These are phyloP conservation scores for Penicillium paxilli DNA, from an alignment of 495 filamentous ascomycete species.

Conservation along the genomic window DNA sequence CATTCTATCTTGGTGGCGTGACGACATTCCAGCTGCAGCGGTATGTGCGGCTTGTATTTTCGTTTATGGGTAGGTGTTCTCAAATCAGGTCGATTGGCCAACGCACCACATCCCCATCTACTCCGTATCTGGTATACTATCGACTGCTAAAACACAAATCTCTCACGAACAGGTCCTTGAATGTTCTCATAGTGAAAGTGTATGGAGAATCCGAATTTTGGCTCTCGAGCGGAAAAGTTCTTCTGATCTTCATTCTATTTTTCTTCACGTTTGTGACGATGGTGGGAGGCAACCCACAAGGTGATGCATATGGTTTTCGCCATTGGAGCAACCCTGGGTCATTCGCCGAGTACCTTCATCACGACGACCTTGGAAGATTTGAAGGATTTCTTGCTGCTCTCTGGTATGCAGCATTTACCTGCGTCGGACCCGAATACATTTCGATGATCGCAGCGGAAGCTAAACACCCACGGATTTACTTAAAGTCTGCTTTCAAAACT, in stretches of 20 bases:
- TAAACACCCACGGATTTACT: slow-evolving; percentile 59
- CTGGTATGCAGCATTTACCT: slow-evolving; percentile 43
- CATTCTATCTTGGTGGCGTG: slow-evolving; percentile 66
- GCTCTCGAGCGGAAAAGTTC: slow-evolving; percentile 66
- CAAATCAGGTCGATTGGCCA: no score
- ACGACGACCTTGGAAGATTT: slow-evolving; percentile 65
- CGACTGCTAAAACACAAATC: no score
- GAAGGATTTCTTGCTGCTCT: slow-evolving; percentile 70
- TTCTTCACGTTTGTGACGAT: slow-evolving; percentile 52
- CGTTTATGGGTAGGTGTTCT: slow-evolving; percentile 26
- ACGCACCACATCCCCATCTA: no score
- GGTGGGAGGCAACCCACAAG: slow-evolving; percentile 68
- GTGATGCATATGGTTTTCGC: slow-evolving; percentile 74
- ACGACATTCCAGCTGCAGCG: slow-evolving; percentile 53
- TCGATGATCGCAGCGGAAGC: slow-evolving; percentile 79
- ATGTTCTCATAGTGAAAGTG: slow-evolving; percentile 54
- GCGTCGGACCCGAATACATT: slow-evolving; percentile 71
- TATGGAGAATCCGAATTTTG: slow-evolving; percentile 73
- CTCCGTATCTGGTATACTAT: no score
- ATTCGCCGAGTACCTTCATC: slow-evolving; percentile 53
- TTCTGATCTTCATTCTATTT: slow-evolving; percentile 63
- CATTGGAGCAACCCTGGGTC: slow-evolving; percentile 41
- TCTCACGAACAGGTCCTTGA: slow-evolving; percentile 14
- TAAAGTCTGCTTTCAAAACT: slow-evolving; percentile 67
- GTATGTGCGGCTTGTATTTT: slow-evolving; percentile 34